Evolutionary conservation across 371 early-diverging fungal species (phyloP), one percentile per base, ranked within the genome.

Genomic region (Mortierella sp.): DNA sequence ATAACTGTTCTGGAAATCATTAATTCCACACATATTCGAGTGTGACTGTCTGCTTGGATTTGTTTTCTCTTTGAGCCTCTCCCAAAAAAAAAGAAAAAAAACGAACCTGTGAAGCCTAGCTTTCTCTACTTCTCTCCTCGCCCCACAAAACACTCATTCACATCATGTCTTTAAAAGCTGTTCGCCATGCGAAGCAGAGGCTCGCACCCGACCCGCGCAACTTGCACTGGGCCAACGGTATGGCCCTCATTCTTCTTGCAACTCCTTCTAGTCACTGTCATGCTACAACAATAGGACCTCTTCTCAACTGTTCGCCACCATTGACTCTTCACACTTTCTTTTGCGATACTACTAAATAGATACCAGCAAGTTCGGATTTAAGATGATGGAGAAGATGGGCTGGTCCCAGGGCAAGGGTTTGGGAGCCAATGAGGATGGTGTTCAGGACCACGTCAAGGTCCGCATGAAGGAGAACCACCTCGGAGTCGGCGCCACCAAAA

Each of bases 371-470:
- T 95, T 97, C 87, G 99, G 99, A 34, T 95, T 94, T 83, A 94
- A 94, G 79, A 95, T 99, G 96, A 92, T 99, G 72, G 90, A 92
- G 84, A 97, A 97, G 84, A 97, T 98, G 97, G 99, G 99, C 1
- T 99, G 99, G 99, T 88, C 92, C 28, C 96, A 95, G 57, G 98
- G 99, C 58, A 96, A 96, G 83, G 99, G 99, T 24, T 91, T 99
- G 2, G 99, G 99, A 44, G 91, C 91, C 34, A 95, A 97, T 73
- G 96, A 96, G 83, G 94, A 97, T 83, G 98, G 98, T 76, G 89
- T 88, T 55, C 89, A 91, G 70, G 94, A 94, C 42, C 96, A 97
- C 81, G 91, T 98, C 78, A 96, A 96, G 88, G 94, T 97, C 75
- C 88, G 89, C 54, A 87, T 95, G 45, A 98, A 97, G 90, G 91